Conservation (phyloP, 2,329 filamentous ascomycete genomes). For the Aspergillus quadricinctus region DNA sequence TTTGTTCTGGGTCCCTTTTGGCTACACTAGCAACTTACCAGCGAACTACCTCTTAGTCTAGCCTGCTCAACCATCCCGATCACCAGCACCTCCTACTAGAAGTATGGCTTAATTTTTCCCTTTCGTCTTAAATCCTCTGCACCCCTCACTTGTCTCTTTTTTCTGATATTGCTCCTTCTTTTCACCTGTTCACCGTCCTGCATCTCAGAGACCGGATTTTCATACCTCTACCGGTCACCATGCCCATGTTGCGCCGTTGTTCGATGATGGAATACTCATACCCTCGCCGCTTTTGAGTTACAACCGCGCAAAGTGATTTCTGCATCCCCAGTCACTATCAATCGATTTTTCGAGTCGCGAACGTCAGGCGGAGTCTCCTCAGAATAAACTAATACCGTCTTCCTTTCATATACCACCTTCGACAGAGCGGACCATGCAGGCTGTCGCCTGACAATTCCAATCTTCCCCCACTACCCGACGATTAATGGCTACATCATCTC, state of each 20-base stretch:
- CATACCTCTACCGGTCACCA: constrained; percentile 5
- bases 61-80: neutral
- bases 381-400: neutral
- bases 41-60: neutral
- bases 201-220: neutral
- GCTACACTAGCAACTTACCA: neutral
- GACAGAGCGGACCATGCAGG: neutral
- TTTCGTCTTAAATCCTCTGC: neutral
- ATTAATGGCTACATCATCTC: neutral
- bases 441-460: neutral
- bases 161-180: neutral
- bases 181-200: neutral
- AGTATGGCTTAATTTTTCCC: neutral
- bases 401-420: neutral
- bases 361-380: neutral
- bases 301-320: neutral
- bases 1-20: neutral
- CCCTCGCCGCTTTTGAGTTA: constrained; percentile 9
- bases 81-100: neutral
- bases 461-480: neutral
- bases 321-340: neutral
- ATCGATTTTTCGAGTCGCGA: neutral
- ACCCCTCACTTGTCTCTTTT: neutral
- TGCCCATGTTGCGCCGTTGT: constrained; percentile 15
- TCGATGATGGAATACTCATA: constrained; percentile 13